Evolutionary conservation across 2,329 filamentous ascomycete species (phyloP).

Genomic region (Teratosphaeria pseudoeucalypti): DNA sequence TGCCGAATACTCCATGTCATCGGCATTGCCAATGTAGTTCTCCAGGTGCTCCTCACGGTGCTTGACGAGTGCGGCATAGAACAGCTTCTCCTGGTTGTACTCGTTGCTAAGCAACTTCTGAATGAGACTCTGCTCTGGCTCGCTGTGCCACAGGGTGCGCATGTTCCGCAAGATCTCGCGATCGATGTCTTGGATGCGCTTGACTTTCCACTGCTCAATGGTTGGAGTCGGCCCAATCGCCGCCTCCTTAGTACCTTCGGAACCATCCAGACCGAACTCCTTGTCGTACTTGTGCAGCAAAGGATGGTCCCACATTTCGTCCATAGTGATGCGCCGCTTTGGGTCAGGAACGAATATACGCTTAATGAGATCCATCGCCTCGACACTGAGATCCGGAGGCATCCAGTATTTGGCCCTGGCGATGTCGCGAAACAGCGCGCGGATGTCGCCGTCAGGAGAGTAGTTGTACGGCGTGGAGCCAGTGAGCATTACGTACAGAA

Average conservation of each 20-base stretch:
- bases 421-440: constrained; percentile 51
- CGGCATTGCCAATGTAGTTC: constrained; percentile 64
- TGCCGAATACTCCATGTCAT: constrained; percentile 61
- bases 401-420: constrained; percentile 40
- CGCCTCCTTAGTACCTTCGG: constrained; percentile 38
- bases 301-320: constrained; percentile 76
- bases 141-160: constrained; percentile 82
- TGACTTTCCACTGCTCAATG: constrained; percentile 52
- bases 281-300: constrained; percentile 71
- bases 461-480: constrained; percentile 70
- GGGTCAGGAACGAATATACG: constrained; percentile 73
- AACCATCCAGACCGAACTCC: constrained; percentile 57
- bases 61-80: constrained; percentile 74
- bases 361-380: constrained; percentile 67
- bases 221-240: constrained; percentile 44
- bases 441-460: constrained; percentile 52
- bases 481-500: constrained; percentile 77
- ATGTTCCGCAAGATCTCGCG: constrained; percentile 74
- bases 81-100: constrained; percentile 79
- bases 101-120: constrained; percentile 49
- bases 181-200: constrained; percentile 60
- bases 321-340: constrained; percentile 64
- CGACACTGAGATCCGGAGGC: constrained; percentile 45
- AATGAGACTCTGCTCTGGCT: constrained; percentile 61
- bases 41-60: constrained; percentile 79